A percentile compares a stretch with the other conserved stretches of the same genome.
Conservation (phyloP, 208 protist species). For the Leishmania aethiopica region DNA sequence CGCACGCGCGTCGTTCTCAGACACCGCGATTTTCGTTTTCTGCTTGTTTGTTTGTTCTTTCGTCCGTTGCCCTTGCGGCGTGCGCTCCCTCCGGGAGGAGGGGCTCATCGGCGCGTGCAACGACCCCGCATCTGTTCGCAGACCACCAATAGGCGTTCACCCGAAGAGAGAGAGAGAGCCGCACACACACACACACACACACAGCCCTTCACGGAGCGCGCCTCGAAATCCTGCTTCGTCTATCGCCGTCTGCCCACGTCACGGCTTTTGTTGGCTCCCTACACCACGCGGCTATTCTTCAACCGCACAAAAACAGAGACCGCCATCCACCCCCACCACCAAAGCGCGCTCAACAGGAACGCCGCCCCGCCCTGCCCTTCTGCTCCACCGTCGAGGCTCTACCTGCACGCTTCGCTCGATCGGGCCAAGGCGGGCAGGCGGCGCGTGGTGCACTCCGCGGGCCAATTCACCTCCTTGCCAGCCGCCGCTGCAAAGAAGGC, state of each 20-base stretch:
- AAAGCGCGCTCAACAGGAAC: background rate
- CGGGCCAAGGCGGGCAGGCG: slow-evolving; percentile 32
- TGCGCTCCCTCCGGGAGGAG: background rate
- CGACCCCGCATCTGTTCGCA: background rate
- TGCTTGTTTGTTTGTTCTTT: background rate
- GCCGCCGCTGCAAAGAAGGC: slow-evolving; percentile 95
- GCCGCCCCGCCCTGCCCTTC: background rate
- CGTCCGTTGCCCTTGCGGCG: background rate
- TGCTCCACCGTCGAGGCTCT: background rate
- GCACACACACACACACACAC: slow-evolving; percentile 1
- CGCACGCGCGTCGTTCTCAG: background rate
- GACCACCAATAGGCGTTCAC: background rate
- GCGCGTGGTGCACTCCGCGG: slow-evolving; percentile 40
- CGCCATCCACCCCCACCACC: background rate
- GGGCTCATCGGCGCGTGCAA: background rate
- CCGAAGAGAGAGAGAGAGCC: background rate
- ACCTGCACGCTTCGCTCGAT: background rate
- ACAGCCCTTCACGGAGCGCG: background rate
- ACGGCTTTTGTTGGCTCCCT: background rate
- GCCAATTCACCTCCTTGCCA: slow-evolving; percentile 67
- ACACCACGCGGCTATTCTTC: background rate
- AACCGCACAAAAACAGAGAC: background rate
- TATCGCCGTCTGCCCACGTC: background rate
- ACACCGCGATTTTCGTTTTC: background rate
- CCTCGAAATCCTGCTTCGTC: background rate